A percentile compares a stretch with the other conserved stretches of the same genome.
phyloP scores from a whole-genome alignment of 2,329 filamentous ascomycete genomes.

The Dothidotthia symphoricarpi region DNA sequence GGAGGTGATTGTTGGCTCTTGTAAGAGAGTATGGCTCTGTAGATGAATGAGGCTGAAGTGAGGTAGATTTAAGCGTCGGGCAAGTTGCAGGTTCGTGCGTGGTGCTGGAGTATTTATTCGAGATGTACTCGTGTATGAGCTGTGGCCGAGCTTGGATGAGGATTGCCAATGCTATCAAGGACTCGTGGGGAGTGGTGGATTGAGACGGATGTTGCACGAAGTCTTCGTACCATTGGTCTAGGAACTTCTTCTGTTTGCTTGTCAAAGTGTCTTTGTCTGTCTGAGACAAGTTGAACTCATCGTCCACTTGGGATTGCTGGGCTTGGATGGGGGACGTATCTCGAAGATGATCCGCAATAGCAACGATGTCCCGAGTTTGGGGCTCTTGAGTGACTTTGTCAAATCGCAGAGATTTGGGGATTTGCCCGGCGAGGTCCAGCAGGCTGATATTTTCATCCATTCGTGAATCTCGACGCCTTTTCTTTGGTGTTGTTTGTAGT shows the following conservation, averaged over 20 bases:
- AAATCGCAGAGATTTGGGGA: background rate
- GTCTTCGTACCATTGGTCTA: conserved; percentile 14
- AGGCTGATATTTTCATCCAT: too few relatives aligned
- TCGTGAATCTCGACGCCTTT: too few relatives aligned
- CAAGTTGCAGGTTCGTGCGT: background rate
- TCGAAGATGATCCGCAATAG: too few relatives aligned
- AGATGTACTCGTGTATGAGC: conserved; percentile 16
- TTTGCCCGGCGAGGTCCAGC: too few relatives aligned
- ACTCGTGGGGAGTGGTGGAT: conserved; percentile 3
- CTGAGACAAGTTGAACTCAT: background rate
- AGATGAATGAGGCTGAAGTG: background rate
- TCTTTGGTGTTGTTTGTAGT: too few relatives aligned
- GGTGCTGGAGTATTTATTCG: conserved; percentile 3
- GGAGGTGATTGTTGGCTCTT: conserved; percentile 15
- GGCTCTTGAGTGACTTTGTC: background rate
- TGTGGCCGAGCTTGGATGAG: conserved; percentile 10
- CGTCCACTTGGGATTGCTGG: background rate
- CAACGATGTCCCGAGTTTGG: background rate
- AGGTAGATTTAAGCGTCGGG: background rate
- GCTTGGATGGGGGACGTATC: background rate
- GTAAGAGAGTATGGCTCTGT: conserved; percentile 8
- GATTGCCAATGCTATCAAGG: conserved; percentile 15
- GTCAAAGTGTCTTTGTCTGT: background rate
- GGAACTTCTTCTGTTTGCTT: conserved; percentile 14
- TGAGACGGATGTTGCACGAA: conserved; percentile 6